Evolutionary conservation across 495 filamentous ascomycete genomes (phyloP).

Genomic region (Penicillium taxi): DNA sequence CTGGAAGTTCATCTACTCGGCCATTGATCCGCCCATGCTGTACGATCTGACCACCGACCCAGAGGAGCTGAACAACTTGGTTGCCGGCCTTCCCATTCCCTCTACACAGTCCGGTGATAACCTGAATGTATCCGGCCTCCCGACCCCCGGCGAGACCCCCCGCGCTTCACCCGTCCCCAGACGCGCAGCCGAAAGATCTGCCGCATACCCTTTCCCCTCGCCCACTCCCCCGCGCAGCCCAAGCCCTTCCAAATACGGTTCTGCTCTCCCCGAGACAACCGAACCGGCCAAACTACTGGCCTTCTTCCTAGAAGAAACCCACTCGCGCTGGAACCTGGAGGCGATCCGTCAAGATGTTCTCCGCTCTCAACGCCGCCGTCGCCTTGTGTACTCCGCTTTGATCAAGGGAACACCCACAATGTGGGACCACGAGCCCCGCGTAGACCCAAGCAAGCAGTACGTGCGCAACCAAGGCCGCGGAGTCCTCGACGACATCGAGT

Average conservation of each 20-base stretch:
- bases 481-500: conserved; percentile 37
- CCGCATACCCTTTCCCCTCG: conserved; percentile 33
- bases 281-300: conserved; percentile 41
- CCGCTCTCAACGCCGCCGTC: conserved; percentile 59
- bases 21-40: conserved; percentile 70
- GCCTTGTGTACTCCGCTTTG: conserved; percentile 66
- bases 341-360: conserved; percentile 62
- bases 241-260: conserved; percentile 26
- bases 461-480: conserved; percentile 44
- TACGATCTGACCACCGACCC: conserved; percentile 69
- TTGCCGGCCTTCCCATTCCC: conserved; percentile 29
- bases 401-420: conserved; percentile 56
- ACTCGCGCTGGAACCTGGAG: conserved; percentile 64
- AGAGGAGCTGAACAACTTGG: conserved; percentile 64
- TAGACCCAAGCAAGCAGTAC: conserved; percentile 66
- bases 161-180: conserved; percentile 25
- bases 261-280: conserved; percentile 30
- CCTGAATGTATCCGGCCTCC: conserved; percentile 20
- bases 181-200: conserved; percentile 17
- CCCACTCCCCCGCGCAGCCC: conserved; percentile 33
- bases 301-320: conserved; percentile 58
- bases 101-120: conserved; percentile 11
- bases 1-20: conserved; percentile 79
- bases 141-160: conserved; percentile 33
- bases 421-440: conserved; percentile 73